Evolutionary conservation across 2,329 filamentous ascomycete genomes (phyloP).

Genomic region (Paraphaeosphaeria sporulosa): DNA sequence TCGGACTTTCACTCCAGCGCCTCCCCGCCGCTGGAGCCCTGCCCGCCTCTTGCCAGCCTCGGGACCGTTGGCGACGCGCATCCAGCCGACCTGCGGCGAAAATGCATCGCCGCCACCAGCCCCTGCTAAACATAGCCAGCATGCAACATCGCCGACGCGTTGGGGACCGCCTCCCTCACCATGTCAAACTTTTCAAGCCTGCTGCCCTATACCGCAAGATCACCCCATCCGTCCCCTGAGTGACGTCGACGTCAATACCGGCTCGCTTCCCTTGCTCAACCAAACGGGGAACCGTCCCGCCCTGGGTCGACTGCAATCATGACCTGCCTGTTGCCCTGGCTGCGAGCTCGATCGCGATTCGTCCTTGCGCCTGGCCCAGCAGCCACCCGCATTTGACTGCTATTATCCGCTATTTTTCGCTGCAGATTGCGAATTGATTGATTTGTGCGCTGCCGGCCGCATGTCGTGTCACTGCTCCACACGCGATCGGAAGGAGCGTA

Average conservation of each 20-base stretch:
- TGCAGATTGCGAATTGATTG: conserved; percentile 11
- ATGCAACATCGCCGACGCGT: background rate
- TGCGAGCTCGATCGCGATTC: background rate
- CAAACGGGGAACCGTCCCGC: conserved; percentile 3
- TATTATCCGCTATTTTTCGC: conserved; percentile 2
- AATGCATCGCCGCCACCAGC: conserved; percentile 4
- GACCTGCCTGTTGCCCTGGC: background rate
- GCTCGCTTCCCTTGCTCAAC: conserved; percentile 11
- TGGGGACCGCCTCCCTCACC: background rate
- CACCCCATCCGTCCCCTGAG: conserved; percentile 2
- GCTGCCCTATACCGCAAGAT: background rate
- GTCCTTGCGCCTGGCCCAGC: conserved; percentile 8
- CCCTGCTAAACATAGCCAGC: conserved; percentile 10
- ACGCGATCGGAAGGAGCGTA: background rate
- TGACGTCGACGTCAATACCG: conserved; percentile 3
- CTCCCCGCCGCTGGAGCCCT: conserved; percentile 2
- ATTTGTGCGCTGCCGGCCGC: background rate
- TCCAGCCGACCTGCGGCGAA: background rate
- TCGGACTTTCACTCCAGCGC: conserved; percentile 4
- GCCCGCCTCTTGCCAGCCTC: conserved; percentile 1
- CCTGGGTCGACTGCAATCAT: background rate
- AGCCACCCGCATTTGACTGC: conserved; percentile 5
- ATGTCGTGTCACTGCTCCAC: conserved; percentile 12
- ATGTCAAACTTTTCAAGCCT: background rate
- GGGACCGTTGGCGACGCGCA: conserved; percentile 7